Evolutionary conservation across 345 rosid species (phyloP).

Genomic region (Salix caprea): DNA sequence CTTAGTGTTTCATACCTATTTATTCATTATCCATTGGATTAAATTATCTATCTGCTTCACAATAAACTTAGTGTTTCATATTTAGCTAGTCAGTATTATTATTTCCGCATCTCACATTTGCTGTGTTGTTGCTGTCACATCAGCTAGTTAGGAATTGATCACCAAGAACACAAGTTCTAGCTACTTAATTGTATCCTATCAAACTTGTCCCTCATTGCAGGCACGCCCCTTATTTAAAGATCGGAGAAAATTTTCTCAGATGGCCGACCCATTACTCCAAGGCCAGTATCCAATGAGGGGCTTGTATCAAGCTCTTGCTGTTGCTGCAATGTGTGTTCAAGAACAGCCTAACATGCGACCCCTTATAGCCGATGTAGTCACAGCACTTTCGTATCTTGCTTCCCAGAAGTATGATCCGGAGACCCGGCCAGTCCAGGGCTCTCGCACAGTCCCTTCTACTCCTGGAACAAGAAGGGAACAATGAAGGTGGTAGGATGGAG

Average conservation of each 20-base stretch:
- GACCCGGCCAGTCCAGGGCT: slow-evolving; percentile 37
- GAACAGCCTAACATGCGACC: slow-evolving; percentile 87
- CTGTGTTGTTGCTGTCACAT: neutral
- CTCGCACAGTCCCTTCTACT: slow-evolving; percentile 34
- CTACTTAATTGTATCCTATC: neutral
- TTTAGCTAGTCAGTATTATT: neutral
- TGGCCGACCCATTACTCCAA: slow-evolving; percentile 81
- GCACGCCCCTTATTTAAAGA: slow-evolving; percentile 80
- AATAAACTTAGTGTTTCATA: neutral
- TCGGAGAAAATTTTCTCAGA: slow-evolving; percentile 65
- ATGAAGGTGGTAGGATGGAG: slow-evolving; percentile 9
- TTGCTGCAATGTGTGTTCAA: slow-evolving; percentile 91
- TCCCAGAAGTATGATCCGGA: slow-evolving; percentile 62
- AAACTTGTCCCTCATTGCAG: slow-evolving; percentile 36
- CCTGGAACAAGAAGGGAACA: slow-evolving; percentile 45
- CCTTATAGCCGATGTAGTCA: slow-evolving; percentile 80
- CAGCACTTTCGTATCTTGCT: slow-evolving; percentile 79
- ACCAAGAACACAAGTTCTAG: neutral
- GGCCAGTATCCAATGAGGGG: slow-evolving; percentile 80
- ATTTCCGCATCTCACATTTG: neutral
- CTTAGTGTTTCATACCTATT: neutral
- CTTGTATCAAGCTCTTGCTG: slow-evolving; percentile 86
- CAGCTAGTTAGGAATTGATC: neutral
- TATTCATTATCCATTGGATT: too few species aligned
- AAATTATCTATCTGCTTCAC: neutral